Evolutionary conservation across 2,329 filamentous ascomycete species (phyloP).

Genomic region (Penicillium olsonii): DNA sequence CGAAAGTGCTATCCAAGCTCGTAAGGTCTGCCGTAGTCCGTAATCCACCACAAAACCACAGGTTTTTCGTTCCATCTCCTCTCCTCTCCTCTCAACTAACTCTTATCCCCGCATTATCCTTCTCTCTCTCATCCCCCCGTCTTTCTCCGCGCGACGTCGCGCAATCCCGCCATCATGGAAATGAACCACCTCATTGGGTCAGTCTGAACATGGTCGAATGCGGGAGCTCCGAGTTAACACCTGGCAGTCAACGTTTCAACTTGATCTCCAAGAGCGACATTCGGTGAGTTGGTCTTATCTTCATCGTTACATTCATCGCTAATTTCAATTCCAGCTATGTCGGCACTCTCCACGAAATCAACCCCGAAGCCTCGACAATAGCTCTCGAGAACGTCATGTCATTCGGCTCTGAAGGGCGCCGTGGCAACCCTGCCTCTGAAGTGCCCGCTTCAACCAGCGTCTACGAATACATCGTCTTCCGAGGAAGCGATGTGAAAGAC

Average conservation of each 20-base stretch:
- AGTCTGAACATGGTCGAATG: constrained; percentile 34
- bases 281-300: constrained; percentile 62
- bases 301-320: constrained; percentile 29
- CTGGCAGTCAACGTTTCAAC: constrained; percentile 80
- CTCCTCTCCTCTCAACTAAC: constrained; percentile 24
- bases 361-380: constrained; percentile 94
- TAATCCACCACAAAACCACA: constrained; percentile 34
- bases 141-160: constrained; percentile 31
- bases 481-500: constrained; percentile 97
- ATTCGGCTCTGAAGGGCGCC: constrained; percentile 89
- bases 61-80: constrained; percentile 29
- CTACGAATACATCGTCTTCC: constrained; percentile 98
- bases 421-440: constrained; percentile 75
- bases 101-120: constrained; percentile 12
- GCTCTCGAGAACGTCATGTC: constrained; percentile 95
- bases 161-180: constrained; percentile 42
- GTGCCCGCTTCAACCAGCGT: constrained; percentile 81
- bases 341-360: constrained; percentile 95
- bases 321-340: constrained; percentile 70
- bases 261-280: constrained; percentile 98
- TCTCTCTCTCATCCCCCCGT: constrained; percentile 18
- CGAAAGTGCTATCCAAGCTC: constrained; percentile 35
- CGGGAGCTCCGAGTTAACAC: constrained; percentile 39
- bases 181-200: constrained; percentile 55
- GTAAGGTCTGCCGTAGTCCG: constrained; percentile 34